Percentiles rank a stretch among this genome's conserved stretches.
These are phyloP conservation scores for Neurospora terricola DNA, from an alignment of 495 filamentous ascomycete species.

Conservation along the genomic window DNA sequence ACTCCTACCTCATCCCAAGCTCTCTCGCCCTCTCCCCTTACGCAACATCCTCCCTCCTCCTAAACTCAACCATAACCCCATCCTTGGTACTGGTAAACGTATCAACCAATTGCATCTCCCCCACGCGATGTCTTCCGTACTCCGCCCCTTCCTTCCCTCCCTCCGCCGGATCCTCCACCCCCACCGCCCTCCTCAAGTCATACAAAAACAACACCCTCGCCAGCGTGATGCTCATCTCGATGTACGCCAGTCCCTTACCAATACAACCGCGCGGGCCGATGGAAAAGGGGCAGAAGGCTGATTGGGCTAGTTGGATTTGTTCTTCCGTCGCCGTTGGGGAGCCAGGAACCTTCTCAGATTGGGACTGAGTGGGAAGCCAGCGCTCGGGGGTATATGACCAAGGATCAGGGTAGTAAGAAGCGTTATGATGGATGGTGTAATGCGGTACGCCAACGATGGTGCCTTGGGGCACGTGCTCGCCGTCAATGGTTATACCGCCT, in stretches of 20 bases:
- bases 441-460: conserved; percentile 43
- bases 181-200: conserved; percentile 34
- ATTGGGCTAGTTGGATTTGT: conserved; percentile 32
- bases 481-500: conserved; percentile 50
- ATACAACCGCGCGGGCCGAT: conserved; percentile 49
- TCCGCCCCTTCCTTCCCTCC: conserved; percentile 27
- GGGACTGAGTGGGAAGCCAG: conserved; percentile 32
- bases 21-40: too few species aligned
- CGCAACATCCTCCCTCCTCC: conserved; percentile 17
- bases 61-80: conserved; percentile 48
- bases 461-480: conserved; percentile 42
- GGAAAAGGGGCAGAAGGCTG: conserved; percentile 49
- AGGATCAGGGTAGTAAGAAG: conserved; percentile 41
- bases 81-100: conserved; percentile 48
- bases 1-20: too few species aligned
- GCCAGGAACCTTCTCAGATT: conserved; percentile 3
- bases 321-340: conserved; percentile 15
- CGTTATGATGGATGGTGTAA: conserved; percentile 49
- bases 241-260: conserved; percentile 48
- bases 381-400: conserved; percentile 45
- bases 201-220: conserved; percentile 39
- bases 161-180: conserved; percentile 32
- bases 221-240: conserved; percentile 40
- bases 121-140: conserved; percentile 34
- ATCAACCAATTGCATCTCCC: conserved; percentile 47